These are phyloP conservation scores for Myxozyma mucilagina DNA, from an alignment of 805 yeast species.

Conservation along the genomic window DNA sequence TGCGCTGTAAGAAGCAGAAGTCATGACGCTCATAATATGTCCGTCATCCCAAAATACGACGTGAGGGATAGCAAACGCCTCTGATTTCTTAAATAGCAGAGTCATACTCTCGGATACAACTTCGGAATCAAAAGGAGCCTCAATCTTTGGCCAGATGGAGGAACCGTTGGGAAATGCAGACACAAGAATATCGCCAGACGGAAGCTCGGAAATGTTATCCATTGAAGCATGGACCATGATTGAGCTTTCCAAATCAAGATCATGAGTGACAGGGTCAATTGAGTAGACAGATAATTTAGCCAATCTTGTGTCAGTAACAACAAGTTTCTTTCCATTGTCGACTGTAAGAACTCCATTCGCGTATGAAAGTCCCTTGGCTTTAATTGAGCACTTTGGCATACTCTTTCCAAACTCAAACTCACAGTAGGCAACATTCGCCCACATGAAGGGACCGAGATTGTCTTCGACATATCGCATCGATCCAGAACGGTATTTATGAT, in stretches of 20 bases:
- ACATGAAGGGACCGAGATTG: constrained; percentile 12
- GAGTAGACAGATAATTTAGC: constrained; percentile 7
- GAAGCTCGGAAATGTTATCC: constrained; percentile 10
- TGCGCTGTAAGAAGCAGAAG: constrained; percentile 5
- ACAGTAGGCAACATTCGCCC: constrained; percentile 16
- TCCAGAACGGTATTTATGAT: constrained; percentile 16
- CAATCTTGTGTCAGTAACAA: constrained; percentile 10
- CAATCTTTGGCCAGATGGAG: constrained; percentile 8
- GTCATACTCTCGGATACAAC: constrained; percentile 5
- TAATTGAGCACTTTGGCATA: background rate
- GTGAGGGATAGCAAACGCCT: constrained; percentile 3
- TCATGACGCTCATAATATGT: constrained; percentile 7
- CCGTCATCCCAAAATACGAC: constrained; percentile 20
- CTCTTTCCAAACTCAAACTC: background rate
- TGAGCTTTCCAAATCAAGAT: constrained; percentile 3
- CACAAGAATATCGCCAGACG: constrained; percentile 17
- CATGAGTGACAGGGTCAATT: constrained; percentile 4
- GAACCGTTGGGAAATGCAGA: constrained; percentile 13
- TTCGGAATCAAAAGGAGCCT: constrained; percentile 7
- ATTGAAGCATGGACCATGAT: constrained; percentile 1
- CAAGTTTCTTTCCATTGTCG: constrained; percentile 9
- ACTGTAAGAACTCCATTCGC: constrained; percentile 13
- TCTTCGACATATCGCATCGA: constrained; percentile 5
- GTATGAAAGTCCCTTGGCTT: constrained; percentile 2
- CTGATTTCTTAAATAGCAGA: constrained; percentile 7